Conservation (phyloP, 2,329 filamentous ascomycete species). For the Alternaria viburni region DNA sequence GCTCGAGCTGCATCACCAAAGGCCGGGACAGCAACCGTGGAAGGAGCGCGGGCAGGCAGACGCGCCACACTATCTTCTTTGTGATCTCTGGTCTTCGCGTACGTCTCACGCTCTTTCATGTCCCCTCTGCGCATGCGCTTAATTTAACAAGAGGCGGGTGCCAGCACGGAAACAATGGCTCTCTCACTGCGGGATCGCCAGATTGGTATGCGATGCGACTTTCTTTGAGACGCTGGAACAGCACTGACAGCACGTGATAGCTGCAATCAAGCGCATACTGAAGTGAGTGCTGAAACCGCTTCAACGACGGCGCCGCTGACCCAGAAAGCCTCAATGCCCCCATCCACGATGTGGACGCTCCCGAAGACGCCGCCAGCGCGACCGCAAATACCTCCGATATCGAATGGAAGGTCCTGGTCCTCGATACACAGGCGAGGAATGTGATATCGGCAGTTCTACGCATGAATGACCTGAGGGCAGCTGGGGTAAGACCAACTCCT, state of each 20-base stretch:
- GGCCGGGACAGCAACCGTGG: slow-evolving; percentile 6
- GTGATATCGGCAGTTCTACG: slow-evolving; percentile 95
- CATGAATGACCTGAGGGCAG: slow-evolving; percentile 88
- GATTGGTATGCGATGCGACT: slow-evolving; percentile 51
- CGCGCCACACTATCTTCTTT: slow-evolving; percentile 27
- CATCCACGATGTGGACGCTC: slow-evolving; percentile 59
- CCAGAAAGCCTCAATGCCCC: slow-evolving; percentile 72
- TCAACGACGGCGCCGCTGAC: neutral
- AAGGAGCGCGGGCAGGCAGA: slow-evolving; percentile 18
- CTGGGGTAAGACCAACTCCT: slow-evolving; percentile 64
- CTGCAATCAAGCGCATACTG: slow-evolving; percentile 91
- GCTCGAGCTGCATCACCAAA: slow-evolving; percentile 17
- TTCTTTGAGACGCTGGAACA: neutral
- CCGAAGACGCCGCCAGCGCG: slow-evolving; percentile 61
- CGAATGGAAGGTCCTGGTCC: slow-evolving; percentile 72
- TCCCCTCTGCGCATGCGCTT: slow-evolving; percentile 28
- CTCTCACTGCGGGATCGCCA: slow-evolving; percentile 69
- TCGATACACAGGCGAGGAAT: slow-evolving; percentile 89
- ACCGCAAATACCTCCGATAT: slow-evolving; percentile 13
- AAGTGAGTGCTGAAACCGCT: slow-evolving; percentile 55
- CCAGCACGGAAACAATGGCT: slow-evolving; percentile 38
- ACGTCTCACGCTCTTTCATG: neutral
- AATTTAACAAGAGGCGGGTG: slow-evolving; percentile 33
- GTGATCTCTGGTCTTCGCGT: neutral
- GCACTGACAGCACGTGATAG: slow-evolving; percentile 54